Evolutionary conservation across 306 rosid genomes (phyloP), one percentile per base, ranked within the genome.

Genomic region (Mucuna pruriens): DNA sequence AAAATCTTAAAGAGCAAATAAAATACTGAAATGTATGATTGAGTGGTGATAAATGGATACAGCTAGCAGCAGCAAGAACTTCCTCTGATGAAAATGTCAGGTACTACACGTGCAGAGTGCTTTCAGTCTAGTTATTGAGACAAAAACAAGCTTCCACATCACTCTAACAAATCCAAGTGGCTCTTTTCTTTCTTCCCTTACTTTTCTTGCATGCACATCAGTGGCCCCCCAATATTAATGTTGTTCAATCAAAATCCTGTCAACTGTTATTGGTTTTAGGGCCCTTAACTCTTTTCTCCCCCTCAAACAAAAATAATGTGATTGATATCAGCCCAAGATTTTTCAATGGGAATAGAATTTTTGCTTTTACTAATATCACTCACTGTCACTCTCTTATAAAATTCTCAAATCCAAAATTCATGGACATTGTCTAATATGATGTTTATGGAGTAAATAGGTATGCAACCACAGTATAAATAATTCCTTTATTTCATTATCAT

Each of bases 161-260:
- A 80, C 75, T 61, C 78, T 48, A 33, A 79, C 62, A 78, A 70
- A 62, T 20, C 61, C 74, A 80, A 42, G 23, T 63, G 75, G 33
- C 44, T 46, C 29, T 57, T 74, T 73, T 70, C 61, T 71, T 83
- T 82, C 60, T 75, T 72, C 45, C 76, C 19, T 16, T 31, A 55
- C 65, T 73, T 73, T 84, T 74, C 58, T 48, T 82, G 51, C 46
- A 19, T 67, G 61, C 81, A 66, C 67, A 45, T 75, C 22, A 84
- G 34, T 84, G 81, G 74, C 13, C 76, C 87, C 86, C 58, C 82
- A 49, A 48, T 60, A 38, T 75, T 84, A 68, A 79, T 84, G 84
- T 84, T 80, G 84, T 80, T 84, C 84, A 74, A 84, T 79, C 80
- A 84, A 84, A 57, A 42, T 74, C 78, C 48, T 69, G 66, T 79